A percentile compares a stretch with the other conserved stretches of the same genome.
These are phyloP conservation scores for Dendrocalamus sinicus DNA, from an alignment of 176 grass and related monocot genomes.

Conservation along the genomic window DNA sequence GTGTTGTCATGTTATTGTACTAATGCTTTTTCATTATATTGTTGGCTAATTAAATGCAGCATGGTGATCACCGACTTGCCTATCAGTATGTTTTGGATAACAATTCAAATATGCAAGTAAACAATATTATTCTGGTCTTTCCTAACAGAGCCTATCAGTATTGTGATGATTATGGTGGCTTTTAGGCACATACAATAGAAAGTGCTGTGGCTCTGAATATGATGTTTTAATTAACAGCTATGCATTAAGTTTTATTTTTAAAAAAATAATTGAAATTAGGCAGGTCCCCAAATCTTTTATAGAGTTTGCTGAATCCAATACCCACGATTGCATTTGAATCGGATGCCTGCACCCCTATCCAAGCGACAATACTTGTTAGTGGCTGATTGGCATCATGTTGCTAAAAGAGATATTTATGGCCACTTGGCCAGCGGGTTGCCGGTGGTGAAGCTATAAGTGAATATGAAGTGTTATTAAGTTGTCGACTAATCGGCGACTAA, in stretches of 20 bases:
- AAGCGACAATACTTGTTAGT: neutral
- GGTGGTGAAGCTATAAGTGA: neutral
- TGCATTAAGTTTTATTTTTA: neutral
- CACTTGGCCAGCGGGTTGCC: neutral
- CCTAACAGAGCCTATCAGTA: neutral
- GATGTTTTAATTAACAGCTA: neutral
- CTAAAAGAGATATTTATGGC: neutral
- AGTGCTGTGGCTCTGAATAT: neutral
- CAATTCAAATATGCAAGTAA: neutral
- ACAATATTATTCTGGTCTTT: neutral
- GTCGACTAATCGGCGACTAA: no score
- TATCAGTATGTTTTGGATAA: neutral
- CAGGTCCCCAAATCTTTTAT: neutral
- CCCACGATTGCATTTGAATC: neutral
- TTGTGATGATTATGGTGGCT: neutral
- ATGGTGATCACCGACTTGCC: neutral
- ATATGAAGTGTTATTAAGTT: neutral
- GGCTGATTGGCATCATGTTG: neutral
- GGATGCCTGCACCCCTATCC: neutral
- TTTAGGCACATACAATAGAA: neutral
- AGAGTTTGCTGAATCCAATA: neutral
- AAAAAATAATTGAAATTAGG: slow-evolving; percentile 2
- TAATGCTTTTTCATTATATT: neutral
- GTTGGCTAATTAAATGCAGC: neutral
- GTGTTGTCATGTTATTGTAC: neutral